These are phyloP conservation scores for Solanum gracilifrons DNA, from an alignment of 257 asterid genomes.

Conservation along the genomic window DNA sequence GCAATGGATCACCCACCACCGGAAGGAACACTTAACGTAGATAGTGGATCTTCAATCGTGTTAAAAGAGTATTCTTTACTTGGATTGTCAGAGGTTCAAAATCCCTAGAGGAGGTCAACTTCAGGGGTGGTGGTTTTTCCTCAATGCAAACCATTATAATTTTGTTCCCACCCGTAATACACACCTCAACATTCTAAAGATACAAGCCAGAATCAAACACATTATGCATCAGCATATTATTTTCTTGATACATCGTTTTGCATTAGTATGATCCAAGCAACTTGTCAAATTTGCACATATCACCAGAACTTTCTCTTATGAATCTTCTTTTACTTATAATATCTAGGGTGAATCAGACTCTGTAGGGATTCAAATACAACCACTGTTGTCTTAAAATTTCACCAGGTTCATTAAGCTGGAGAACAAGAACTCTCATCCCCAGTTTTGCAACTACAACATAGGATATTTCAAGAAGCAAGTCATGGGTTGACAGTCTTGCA, in stretches of 20 bases:
- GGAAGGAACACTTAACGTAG: neutral
- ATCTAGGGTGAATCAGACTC: neutral
- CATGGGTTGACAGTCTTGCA: neutral
- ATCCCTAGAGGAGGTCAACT: neutral
- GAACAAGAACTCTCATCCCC: neutral
- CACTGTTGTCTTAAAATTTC: neutral
- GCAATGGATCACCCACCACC: neutral
- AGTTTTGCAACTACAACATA: neutral
- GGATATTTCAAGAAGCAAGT: neutral
- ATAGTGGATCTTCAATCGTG: neutral
- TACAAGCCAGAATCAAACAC: neutral
- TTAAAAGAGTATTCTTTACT: neutral
- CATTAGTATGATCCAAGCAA: neutral
- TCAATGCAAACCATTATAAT: neutral
- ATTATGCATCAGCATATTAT: neutral
- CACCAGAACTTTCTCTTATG: neutral
- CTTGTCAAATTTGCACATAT: neutral
- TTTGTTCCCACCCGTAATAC: neutral
- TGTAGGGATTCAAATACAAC: neutral
- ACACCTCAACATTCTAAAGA: neutral
- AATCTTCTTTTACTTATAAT: neutral
- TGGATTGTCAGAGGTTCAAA: neutral
- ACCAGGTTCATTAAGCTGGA: neutral
- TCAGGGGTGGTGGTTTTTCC: neutral
- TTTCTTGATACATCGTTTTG: neutral